Percentiles rank a stretch among this genome's conserved stretches.
These are phyloP conservation scores for Aspergillus melleus DNA, from an alignment of 2,329 filamentous ascomycete species.

Conservation along the genomic window DNA sequence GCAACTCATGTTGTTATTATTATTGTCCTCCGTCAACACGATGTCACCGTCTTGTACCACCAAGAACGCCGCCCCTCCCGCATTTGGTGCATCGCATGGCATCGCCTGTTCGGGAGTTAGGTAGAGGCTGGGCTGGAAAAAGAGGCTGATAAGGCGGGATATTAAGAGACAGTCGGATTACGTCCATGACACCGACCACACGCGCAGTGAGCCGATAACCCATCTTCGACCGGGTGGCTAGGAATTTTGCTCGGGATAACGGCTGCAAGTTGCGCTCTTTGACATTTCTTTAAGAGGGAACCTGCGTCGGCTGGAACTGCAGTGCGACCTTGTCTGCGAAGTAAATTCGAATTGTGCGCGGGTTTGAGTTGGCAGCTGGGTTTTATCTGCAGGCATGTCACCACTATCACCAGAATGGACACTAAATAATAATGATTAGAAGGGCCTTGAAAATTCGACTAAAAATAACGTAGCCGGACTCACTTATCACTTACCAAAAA, in stretches of 20 bases:
- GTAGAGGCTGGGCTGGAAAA: not conserved
- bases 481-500: not conserved
- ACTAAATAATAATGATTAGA: no score
- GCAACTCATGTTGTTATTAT: not conserved
- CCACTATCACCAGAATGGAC: not conserved
- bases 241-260: not conserved
- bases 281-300: not conserved
- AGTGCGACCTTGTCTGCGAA: not conserved
- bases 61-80: not conserved
- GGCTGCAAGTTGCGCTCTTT: not conserved
- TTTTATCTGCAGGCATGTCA: not conserved
- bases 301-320: not conserved
- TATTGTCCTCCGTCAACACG: not conserved
- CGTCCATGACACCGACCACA: not conserved
- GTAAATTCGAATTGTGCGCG: not conserved
- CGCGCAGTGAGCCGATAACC: not conserved
- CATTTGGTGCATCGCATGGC: not conserved
- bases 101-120: not conserved
- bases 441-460: not conserved
- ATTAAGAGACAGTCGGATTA: not conserved
- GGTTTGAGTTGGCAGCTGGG: not conserved
- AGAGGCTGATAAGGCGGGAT: not conserved
- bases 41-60: not conserved
- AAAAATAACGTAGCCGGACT: not conserved
- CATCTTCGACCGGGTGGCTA: not conserved